Base-by-base conservation (phyloP, 495 filamentous ascomycete species). In the Daldinia childiae region DNA sequence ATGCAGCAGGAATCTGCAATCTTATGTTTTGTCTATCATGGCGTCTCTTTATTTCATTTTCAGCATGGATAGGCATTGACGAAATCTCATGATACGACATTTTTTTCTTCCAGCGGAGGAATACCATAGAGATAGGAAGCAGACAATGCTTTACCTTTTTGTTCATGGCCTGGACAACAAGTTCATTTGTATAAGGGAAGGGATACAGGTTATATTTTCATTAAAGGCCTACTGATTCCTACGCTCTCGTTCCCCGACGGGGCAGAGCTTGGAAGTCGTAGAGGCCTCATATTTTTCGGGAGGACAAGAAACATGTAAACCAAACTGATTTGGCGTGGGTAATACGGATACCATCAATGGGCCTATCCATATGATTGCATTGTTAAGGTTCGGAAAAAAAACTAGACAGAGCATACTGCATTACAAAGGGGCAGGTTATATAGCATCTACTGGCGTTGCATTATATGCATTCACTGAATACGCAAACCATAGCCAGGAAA, bases 41-140 rank as follows among this genome's bases (percentile, higher is more conserved):
- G 48, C 26, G 24, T 48, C 32, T 21, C 36, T 41, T 62, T 56
- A 32, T 56, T 58, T 55, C 51, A 24, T 55, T 73, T 58, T 39
- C 48, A 57, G 71, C 66, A 66, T 73, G 70, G 66, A 65, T 55
- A 58, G 39, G 66, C 65, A 62, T 69, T 69, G 50, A 73, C 58
- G 71, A 73, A 21, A 68, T 65, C 51, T 72, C 27, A 73, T 58
- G 71, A 73, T 55, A 68, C 17, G 57, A 61, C 15, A 34, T 26
- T 51, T 55, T 55, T 69, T 57, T 62, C 59, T 65, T 68, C 63
- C 57, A 51, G 66, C 50, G 45, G 43, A 65, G 61, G 66, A 62
- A 73, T 69, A 72, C 55, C 64, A 69, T 69, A 62, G 59, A 66
- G 48, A 39, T 39, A 29, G 55, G 56, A 43, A 61, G 38, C 26